These are phyloP conservation scores for Hypomyces rosellus DNA, from an alignment of 2,329 filamentous ascomycete genomes.

Conservation along the genomic window DNA sequence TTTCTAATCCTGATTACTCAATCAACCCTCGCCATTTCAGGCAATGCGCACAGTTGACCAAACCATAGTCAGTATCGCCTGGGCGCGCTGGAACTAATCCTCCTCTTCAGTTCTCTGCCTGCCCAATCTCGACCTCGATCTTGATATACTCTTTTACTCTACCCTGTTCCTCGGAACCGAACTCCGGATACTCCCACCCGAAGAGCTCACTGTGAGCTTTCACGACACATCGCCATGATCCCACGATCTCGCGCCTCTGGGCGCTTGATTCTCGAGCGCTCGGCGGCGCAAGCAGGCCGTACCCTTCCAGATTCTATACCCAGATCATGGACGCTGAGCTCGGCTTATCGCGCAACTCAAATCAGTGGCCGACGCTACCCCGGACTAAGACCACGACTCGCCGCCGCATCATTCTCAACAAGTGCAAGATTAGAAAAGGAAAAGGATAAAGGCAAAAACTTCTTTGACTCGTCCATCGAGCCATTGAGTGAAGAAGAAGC, in stretches of 20 bases:
- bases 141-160: too few species aligned
- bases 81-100: slow-evolving; percentile 6
- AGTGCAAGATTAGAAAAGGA: slow-evolving; percentile 29
- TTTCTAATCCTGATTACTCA: slow-evolving; percentile 23
- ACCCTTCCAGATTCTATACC: slow-evolving; percentile 19
- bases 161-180: too few species aligned
- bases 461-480: slow-evolving; percentile 44
- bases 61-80: slow-evolving; percentile 11
- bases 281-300: slow-evolving; percentile 22
- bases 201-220: slow-evolving; percentile 3
- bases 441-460: slow-evolving; percentile 38
- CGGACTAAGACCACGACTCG: slow-evolving; percentile 21
- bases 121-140: too few species aligned
- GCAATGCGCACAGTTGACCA: slow-evolving; percentile 27
- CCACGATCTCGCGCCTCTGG: slow-evolving; percentile 35
- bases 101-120: not conserved
- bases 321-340: slow-evolving; percentile 22
- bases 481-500: slow-evolving; percentile 48
- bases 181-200: too few species aligned
- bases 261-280: slow-evolving; percentile 32
- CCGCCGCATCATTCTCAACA: slow-evolving; percentile 32
- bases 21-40: slow-evolving; percentile 24
- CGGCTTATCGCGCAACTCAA: slow-evolving; percentile 22
- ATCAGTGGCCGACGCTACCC: slow-evolving; percentile 28
- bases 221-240: slow-evolving; percentile 28